phyloP scores from a whole-genome alignment of 2,329 filamentous ascomycete genomes.

The Xylariaceae sp. region DNA sequence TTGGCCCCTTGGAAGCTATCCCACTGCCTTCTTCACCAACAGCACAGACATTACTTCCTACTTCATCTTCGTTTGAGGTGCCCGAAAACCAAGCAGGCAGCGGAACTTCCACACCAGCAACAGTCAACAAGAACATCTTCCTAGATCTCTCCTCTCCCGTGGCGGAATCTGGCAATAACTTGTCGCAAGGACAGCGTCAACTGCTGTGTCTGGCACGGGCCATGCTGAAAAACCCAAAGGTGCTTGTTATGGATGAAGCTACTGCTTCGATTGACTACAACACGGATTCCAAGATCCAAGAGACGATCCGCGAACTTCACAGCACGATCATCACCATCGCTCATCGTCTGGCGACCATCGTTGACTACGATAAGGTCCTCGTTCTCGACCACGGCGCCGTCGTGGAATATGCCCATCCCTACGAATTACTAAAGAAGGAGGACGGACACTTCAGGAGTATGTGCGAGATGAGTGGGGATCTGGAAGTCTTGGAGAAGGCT shows the following conservation, averaged over 20 bases:
- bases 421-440: slow-evolving; percentile 69
- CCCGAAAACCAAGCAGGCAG: slow-evolving; percentile 11
- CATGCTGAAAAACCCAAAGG: slow-evolving; percentile 83
- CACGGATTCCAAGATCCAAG: slow-evolving; percentile 93
- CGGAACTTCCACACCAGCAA: slow-evolving; percentile 29
- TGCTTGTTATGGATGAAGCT: slow-evolving; percentile 98
- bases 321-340: slow-evolving; percentile 97
- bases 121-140: slow-evolving; percentile 93
- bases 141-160: slow-evolving; percentile 78
- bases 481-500: slow-evolving; percentile 45
- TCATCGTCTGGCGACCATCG: slow-evolving; percentile 91
- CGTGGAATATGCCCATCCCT: slow-evolving; percentile 87
- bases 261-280: slow-evolving; percentile 96
- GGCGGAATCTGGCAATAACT: slow-evolving; percentile 85
- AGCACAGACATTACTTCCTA: slow-evolving; percentile 6
- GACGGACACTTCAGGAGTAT: slow-evolving; percentile 60
- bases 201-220: slow-evolving; percentile 90
- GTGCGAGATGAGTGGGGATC: slow-evolving; percentile 62
- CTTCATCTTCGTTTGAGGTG: slow-evolving; percentile 4
- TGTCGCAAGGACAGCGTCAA: slow-evolving; percentile 94
- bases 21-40: slow-evolving; percentile 13
- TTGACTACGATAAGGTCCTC: slow-evolving; percentile 96
- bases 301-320: slow-evolving; percentile 87
- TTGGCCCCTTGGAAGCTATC: slow-evolving; percentile 53
- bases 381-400: slow-evolving; percentile 87